Conservation (phyloP, 2,329 filamentous ascomycete genomes). For the Fusarium tupiense region DNA sequence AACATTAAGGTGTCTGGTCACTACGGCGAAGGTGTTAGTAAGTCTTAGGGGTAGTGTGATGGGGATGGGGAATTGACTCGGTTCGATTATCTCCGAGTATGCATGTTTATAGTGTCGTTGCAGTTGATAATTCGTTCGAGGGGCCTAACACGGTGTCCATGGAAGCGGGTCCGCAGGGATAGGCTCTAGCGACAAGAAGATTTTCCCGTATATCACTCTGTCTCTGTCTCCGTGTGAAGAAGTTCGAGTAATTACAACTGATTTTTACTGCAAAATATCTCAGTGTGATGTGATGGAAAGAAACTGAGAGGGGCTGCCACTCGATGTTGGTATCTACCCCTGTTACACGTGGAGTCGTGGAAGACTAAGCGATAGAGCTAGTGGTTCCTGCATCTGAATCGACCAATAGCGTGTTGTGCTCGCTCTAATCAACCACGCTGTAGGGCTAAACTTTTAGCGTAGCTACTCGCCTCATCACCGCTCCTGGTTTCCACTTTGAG, state of each 20-base stretch:
- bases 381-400: constrained; percentile 9
- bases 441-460: constrained; percentile 25
- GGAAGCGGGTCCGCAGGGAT: too few species aligned
- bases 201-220: background rate
- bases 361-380: constrained; percentile 20
- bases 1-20: background rate
- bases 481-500: constrained; percentile 18
- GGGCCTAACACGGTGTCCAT: background rate
- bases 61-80: background rate
- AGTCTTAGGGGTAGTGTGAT: background rate
- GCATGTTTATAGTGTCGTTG: background rate
- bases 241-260: background rate
- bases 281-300: background rate
- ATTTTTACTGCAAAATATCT: background rate
- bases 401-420: constrained; percentile 17
- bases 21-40: background rate
- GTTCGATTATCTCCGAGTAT: background rate
- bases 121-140: background rate
- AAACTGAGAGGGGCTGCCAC: background rate
- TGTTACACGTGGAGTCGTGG: constrained; percentile 17
- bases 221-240: background rate
- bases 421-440: background rate
- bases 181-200: background rate
- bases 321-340: constrained; percentile 10
- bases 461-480: background rate